Evolutionary conservation across 495 filamentous ascomycete genomes (phyloP).

Genomic region (Massariosphaeria phaeospora): DNA sequence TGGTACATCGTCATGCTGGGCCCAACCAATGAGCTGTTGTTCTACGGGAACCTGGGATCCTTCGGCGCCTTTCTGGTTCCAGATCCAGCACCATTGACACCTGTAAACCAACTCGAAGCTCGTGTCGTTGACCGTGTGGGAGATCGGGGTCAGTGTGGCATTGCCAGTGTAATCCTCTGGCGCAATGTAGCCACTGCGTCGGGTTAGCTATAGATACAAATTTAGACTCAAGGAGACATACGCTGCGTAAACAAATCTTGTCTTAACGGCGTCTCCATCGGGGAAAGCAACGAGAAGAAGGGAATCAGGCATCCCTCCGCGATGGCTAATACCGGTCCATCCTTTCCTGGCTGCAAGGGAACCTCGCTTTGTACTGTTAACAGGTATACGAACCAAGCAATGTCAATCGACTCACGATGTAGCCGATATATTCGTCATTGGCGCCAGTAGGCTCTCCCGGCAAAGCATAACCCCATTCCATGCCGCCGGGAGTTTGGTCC

Average conservation of each 20-base stretch:
- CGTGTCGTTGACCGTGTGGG: constrained; percentile 49
- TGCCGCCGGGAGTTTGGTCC: constrained; percentile 36
- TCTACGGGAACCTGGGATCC: constrained; percentile 38
- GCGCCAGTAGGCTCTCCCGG: constrained; percentile 47
- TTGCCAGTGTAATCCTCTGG: constrained; percentile 56
- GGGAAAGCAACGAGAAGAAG: constrained; percentile 56
- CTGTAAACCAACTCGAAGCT: constrained; percentile 57
- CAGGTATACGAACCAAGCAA: neutral
- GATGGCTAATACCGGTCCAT: constrained; percentile 56
- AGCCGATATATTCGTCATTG: constrained; percentile 57
- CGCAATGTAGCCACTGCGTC: constrained; percentile 47
- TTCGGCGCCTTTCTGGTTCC: constrained; percentile 50
- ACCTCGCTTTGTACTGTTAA: constrained; percentile 11
- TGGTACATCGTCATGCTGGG: constrained; percentile 22
- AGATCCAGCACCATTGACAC: constrained; percentile 58
- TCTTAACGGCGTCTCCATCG: constrained; percentile 48
- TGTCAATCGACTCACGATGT: constrained; percentile 37
- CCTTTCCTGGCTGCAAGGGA: constrained; percentile 35
- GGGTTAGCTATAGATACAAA: constrained; percentile 4
- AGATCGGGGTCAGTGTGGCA: constrained; percentile 54
- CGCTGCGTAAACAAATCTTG: constrained; percentile 53
- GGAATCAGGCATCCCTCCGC: constrained; percentile 55
- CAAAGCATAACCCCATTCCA: constrained; percentile 54
- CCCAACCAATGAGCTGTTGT: constrained; percentile 31
- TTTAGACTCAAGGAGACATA: neutral